These are phyloP conservation scores for Neurospora crassa DNA, from an alignment of 2,329 filamentous ascomycete genomes.

Conservation along the genomic window DNA sequence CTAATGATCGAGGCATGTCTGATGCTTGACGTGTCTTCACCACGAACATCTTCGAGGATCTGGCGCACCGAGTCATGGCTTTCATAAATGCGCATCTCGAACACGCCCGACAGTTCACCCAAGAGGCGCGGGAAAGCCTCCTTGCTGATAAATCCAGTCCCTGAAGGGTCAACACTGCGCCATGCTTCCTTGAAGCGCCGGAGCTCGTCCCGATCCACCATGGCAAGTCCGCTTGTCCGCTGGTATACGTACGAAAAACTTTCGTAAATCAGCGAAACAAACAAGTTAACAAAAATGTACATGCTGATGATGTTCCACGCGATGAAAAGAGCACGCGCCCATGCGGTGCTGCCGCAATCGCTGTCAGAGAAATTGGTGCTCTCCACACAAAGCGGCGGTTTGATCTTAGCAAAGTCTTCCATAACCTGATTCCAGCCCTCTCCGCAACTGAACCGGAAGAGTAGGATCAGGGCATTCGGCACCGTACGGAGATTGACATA, in stretches of 20 bases:
- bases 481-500: constrained; percentile 92
- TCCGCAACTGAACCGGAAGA: constrained; percentile 87
- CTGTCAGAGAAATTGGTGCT: constrained; percentile 66
- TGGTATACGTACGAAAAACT: constrained; percentile 99
- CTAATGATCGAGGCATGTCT: constrained; percentile 47
- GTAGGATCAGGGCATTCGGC: constrained; percentile 82
- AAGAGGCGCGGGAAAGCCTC: constrained; percentile 82
- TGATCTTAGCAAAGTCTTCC: constrained; percentile 83
- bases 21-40: constrained; percentile 42
- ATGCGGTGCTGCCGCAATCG: constrained; percentile 84
- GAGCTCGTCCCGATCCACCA: constrained; percentile 87
- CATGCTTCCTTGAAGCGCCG: constrained; percentile 96
- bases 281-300: constrained; percentile 98
- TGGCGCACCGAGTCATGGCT: constrained; percentile 78
- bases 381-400: constrained; percentile 71
- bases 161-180: constrained; percentile 88
- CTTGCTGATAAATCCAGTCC: constrained; percentile 83
- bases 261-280: constrained; percentile 97
- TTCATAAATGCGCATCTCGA: constrained; percentile 95
- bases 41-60: constrained; percentile 76
- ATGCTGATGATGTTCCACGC: constrained; percentile 99
- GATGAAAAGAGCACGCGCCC: constrained; percentile 85
- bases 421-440: constrained; percentile 97
- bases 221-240: constrained; percentile 82
- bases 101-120: constrained; percentile 86